Evolutionary conservation across 2,329 filamentous ascomycete species (phyloP).

Genomic region (Ploettnerulaceae sp.): DNA sequence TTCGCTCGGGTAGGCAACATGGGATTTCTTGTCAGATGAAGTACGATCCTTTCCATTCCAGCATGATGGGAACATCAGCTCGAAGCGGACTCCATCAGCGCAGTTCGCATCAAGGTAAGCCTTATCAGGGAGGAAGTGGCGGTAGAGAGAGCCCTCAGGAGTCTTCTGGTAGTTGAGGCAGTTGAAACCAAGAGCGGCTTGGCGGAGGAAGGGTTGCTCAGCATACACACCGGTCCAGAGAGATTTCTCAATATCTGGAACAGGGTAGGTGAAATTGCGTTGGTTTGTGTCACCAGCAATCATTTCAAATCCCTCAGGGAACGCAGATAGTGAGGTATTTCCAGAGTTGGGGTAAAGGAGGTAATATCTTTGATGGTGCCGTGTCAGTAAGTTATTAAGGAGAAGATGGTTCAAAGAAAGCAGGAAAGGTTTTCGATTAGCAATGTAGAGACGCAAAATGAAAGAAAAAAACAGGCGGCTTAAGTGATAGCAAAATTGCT

Average conservation of each 20-base stretch:
- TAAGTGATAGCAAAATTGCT: too few species aligned
- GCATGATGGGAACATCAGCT: conserved; percentile 85
- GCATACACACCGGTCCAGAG: conserved; percentile 58
- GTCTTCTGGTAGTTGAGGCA: conserved; percentile 72
- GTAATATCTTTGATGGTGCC: conserved; percentile 62
- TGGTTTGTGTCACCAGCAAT: conserved; percentile 66
- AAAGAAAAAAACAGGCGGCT: too few species aligned
- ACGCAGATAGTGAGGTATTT: conserved; percentile 60
- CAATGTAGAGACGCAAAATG: neutral
- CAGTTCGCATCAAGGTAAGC: conserved; percentile 75
- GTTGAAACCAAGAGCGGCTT: conserved; percentile 91
- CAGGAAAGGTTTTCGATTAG: neutral
- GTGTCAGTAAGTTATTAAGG: conserved; percentile 17
- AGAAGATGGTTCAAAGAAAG: neutral
- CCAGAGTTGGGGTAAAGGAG: conserved; percentile 59
- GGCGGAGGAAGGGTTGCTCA: conserved; percentile 60
- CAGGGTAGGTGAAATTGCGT: conserved; percentile 63
- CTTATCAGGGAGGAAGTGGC: conserved; percentile 79
- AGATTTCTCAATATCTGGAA: conserved; percentile 65
- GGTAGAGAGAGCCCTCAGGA: conserved; percentile 59
- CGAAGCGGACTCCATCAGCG: conserved; percentile 72
- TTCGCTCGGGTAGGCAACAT: conserved; percentile 74
- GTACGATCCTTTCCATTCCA: conserved; percentile 69
- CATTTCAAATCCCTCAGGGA: conserved; percentile 76
- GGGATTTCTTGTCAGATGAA: conserved; percentile 49